Conservation (phyloP, 2,329 filamentous ascomycete genomes). For the Aquanectria penicillioides region DNA sequence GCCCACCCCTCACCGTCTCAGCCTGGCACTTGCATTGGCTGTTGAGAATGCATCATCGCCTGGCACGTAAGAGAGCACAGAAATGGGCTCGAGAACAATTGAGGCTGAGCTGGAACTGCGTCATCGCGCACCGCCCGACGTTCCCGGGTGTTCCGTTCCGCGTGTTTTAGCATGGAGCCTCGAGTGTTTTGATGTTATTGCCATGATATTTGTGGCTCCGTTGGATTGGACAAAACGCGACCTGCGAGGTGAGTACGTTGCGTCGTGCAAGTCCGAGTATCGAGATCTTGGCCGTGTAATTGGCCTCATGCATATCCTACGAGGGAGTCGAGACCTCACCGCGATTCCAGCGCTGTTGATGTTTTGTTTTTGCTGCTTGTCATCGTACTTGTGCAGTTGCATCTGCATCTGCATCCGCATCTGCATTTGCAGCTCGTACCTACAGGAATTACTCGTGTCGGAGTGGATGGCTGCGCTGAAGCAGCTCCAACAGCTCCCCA, state of each 20-base stretch:
- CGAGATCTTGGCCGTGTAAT: background rate
- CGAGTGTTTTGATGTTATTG: conserved; percentile 20
- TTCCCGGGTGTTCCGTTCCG: background rate
- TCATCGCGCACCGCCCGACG: no score
- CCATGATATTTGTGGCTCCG: conserved; percentile 9
- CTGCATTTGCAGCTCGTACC: conserved; percentile 10
- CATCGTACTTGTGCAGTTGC: background rate
- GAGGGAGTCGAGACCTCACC: background rate
- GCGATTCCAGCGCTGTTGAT: background rate
- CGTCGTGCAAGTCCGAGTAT: conserved; percentile 12
- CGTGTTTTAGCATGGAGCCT: background rate
- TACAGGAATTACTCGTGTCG: conserved; percentile 14
- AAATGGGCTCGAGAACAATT: background rate
- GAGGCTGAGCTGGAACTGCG: conserved; percentile 1
- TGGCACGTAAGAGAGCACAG: background rate
- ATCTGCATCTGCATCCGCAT: background rate
- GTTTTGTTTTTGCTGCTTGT: background rate
- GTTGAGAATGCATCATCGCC: conserved; percentile 2
- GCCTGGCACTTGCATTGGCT: no score
- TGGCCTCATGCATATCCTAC: background rate
- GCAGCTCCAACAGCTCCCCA: background rate
- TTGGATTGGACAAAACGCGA: conserved; percentile 14
- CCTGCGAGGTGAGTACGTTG: conserved; percentile 5
- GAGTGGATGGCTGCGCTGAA: conserved; percentile 3
- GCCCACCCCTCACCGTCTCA: background rate